Evolutionary conservation across 306 rosid genomes (phyloP), one percentile per base, ranked within the genome.

Genomic region (Myrica gale): DNA sequence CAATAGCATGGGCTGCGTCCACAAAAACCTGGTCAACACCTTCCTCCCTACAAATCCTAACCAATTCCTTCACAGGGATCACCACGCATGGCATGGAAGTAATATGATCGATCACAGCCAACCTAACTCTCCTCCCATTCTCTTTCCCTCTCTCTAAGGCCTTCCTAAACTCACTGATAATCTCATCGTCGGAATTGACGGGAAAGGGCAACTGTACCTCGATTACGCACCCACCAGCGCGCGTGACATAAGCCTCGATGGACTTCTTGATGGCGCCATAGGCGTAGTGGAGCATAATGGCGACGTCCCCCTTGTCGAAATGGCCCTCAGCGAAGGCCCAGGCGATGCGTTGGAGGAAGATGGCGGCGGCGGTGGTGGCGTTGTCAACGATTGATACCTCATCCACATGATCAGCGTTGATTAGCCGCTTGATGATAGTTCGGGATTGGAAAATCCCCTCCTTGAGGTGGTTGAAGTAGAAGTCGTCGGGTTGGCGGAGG

Each of bases 321-420:
- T 21, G 82, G 11, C 97, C 91, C 78, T 92, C 97, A 9, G 85
- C 80, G 75, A 96, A 96, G 41, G 88, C 86, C 93, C 98, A 87
- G 1, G 97, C 90, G 51, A 85, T 48, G 53, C 91, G 90, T 80
- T 96, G 98, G 60, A 96, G 93, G 66, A 96, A 92, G 32, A 96
- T 89, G 71, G 99, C 89, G 12, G 97, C 97, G n/a, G 99, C 99
- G 8, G 99, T 92, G 83, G 99, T 96, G 85, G 99, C 98, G 87
- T 96, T 96, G 63, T 96, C 99, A 17, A 96, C 99, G 71, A 96
- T 79, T 3, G 99, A 85, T 80, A 96, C 84, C 85, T 96, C 97
- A 19, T 92, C 97, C 4, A 90, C 80, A 63, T 87, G 85, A 3
- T 85, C 78, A 0, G 99, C 99, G 78, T 90, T 90, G 78, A 96